These are phyloP conservation scores for Pistacia atlantica DNA, from an alignment of 345 rosid species.

Conservation along the genomic window DNA sequence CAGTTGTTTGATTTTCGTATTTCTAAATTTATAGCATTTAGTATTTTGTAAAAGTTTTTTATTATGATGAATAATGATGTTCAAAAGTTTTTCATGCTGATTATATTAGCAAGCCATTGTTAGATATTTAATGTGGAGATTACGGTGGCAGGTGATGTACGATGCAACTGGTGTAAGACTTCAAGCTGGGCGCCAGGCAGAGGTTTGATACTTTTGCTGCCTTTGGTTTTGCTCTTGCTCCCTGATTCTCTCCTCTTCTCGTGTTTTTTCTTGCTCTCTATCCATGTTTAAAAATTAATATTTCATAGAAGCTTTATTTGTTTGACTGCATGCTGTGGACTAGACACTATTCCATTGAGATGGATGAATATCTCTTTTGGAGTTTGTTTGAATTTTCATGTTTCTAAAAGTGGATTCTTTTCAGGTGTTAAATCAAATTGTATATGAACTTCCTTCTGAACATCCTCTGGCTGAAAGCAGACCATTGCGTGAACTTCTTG, in stretches of 20 bases:
- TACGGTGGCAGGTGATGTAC: constrained; percentile 70
- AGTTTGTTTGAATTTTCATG: neutral
- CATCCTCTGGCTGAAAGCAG: constrained; percentile 91
- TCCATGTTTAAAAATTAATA: neutral
- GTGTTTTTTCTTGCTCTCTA: neutral
- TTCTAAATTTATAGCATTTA: neutral
- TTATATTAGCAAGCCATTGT: neutral
- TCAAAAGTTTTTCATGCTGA: neutral
- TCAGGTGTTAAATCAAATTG: constrained; percentile 91
- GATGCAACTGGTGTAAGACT: constrained; percentile 89
- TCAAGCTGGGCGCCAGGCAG: constrained; percentile 95
- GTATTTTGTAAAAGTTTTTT: neutral
- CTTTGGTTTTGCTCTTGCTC: constrained; percentile 6
- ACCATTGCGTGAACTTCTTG: constrained; percentile 84
- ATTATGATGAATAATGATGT: neutral
- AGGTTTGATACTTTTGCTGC: constrained; percentile 47
- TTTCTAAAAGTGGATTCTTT: constrained; percentile 19
- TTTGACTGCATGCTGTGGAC: neutral
- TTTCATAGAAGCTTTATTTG: constrained; percentile 4
- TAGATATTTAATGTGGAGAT: constrained; percentile 13
- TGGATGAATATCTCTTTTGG: constrained; percentile 1
- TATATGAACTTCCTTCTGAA: constrained; percentile 85
- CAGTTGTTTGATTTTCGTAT: neutral
- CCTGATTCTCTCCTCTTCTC: constrained; percentile 7
- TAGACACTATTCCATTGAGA: constrained; percentile 3